Evolutionary conservation across 2,329 filamentous ascomycete species (phyloP).

Genomic region (Cryphonectria nitschkei): DNA sequence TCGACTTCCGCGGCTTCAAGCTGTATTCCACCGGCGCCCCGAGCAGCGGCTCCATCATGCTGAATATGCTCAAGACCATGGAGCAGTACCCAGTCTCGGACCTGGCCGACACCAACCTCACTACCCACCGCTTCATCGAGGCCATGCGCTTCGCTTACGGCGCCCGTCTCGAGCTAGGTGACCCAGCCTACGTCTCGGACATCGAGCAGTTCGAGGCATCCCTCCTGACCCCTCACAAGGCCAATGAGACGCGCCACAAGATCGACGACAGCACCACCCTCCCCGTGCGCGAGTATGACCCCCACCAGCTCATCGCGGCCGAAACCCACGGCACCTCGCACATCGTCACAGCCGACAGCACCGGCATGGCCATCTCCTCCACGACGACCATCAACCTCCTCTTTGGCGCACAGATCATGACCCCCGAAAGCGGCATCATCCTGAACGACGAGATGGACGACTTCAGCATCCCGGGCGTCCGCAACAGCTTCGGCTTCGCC

Average conservation of each 20-base stretch:
- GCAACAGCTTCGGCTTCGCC: slow-evolving; percentile 84
- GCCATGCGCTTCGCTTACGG: slow-evolving; percentile 90
- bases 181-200: slow-evolving; percentile 73
- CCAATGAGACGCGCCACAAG: slow-evolving; percentile 60
- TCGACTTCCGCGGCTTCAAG: slow-evolving; percentile 71
- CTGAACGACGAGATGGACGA: slow-evolving; percentile 77
- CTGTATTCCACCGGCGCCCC: slow-evolving; percentile 74
- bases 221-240: slow-evolving; percentile 67
- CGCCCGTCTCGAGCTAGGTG: slow-evolving; percentile 76
- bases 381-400: slow-evolving; percentile 89
- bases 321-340: slow-evolving; percentile 77
- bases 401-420: slow-evolving; percentile 79
- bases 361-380: slow-evolving; percentile 76
- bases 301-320: slow-evolving; percentile 65
- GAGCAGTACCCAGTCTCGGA: slow-evolving; percentile 71
- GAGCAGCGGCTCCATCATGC: slow-evolving; percentile 74
- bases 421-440: slow-evolving; percentile 81
- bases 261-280: slow-evolving; percentile 76
- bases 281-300: slow-evolving; percentile 75
- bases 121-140: slow-evolving; percentile 82
- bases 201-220: slow-evolving; percentile 65
- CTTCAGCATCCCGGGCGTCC: slow-evolving; percentile 79
- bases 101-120: slow-evolving; percentile 61
- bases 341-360: slow-evolving; percentile 70
- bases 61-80: slow-evolving; percentile 80